A percentile compares a stretch with the other conserved stretches of the same genome.
phyloP scores from a whole-genome alignment of 495 filamentous ascomycete genomes.

The Sabuloglossum arenarium region DNA sequence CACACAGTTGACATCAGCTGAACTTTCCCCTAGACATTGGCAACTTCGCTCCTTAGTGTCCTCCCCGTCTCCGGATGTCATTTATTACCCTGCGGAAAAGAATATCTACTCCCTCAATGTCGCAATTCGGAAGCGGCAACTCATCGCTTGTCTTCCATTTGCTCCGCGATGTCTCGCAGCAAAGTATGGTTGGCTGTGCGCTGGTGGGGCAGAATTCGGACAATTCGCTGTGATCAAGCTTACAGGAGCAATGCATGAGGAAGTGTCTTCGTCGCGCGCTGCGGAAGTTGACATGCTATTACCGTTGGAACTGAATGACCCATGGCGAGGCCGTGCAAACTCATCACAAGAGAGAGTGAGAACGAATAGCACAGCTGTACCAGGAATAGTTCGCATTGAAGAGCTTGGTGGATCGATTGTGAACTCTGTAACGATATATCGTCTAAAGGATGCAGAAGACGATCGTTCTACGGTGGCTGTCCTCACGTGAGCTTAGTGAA shows the following conservation, averaged over 20 bases:
- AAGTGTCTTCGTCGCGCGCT: slow-evolving; percentile 14
- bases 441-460: slow-evolving; percentile 27
- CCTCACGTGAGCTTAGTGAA: slow-evolving; percentile 29
- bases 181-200: slow-evolving; percentile 70
- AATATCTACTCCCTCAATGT: slow-evolving; percentile 58
- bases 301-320: slow-evolving; percentile 30
- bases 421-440: slow-evolving; percentile 52
- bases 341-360: not conserved
- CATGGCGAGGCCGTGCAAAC: slow-evolving; percentile 14
- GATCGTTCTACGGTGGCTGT: slow-evolving; percentile 30
- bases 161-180: slow-evolving; percentile 67
- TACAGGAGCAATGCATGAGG: slow-evolving; percentile 9
- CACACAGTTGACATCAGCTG: not conserved
- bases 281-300: slow-evolving; percentile 39
- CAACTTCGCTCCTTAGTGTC: slow-evolving; percentile 85
- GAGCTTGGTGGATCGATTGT: slow-evolving; percentile 38
- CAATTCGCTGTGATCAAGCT: slow-evolving; percentile 64
- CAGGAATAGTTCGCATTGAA: slow-evolving; percentile 30
- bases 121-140: slow-evolving; percentile 46
- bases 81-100: slow-evolving; percentile 63
- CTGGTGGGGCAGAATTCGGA: slow-evolving; percentile 62
- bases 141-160: slow-evolving; percentile 61
- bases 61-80: slow-evolving; percentile 45
- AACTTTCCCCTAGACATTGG: slow-evolving; percentile 41
- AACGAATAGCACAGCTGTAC: slow-evolving; percentile 18